These are phyloP conservation scores for Geotrichum carabidarum DNA, from an alignment of 1,139 yeast species.

Conservation along the genomic window DNA sequence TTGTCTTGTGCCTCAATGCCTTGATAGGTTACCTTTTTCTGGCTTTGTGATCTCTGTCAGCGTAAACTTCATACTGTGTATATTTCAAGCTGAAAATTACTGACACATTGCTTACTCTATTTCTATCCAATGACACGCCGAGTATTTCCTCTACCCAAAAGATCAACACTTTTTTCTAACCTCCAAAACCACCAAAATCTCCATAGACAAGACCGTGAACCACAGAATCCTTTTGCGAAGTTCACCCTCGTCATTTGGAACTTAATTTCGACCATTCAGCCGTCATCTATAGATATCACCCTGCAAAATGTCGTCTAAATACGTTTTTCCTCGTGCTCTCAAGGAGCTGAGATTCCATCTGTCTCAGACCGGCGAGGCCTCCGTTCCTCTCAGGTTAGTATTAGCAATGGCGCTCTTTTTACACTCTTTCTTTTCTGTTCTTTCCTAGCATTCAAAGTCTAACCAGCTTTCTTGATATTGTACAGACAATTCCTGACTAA, in stretches of 20 bases:
- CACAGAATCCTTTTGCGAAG: neutral
- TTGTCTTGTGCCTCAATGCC: no score
- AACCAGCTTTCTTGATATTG: neutral
- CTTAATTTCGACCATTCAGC: no score
- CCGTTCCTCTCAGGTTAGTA: slow-evolving; percentile 52
- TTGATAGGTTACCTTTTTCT: no score
- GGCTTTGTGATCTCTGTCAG: no score
- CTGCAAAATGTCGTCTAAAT: slow-evolving; percentile 37
- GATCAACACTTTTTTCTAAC: neutral
- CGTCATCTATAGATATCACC: no score
- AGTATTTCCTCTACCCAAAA: neutral
- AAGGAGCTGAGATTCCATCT: slow-evolving; percentile 76
- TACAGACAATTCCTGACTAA: slow-evolving; percentile 52
- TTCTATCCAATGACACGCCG: neutral
- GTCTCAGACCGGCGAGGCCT: slow-evolving; percentile 69
- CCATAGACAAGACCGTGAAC: neutral
- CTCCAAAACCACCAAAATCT: slow-evolving; percentile 1
- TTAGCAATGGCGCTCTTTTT: neutral
- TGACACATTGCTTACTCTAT: neutral
- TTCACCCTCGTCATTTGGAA: neutral
- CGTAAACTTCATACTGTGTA: no score
- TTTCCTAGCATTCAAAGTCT: neutral
- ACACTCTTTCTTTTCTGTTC: neutral
- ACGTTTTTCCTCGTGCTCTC: slow-evolving; percentile 58
- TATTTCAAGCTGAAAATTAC: neutral